These are phyloP conservation scores for Pseudogymnoascus sp. DNA, from an alignment of 2,329 filamentous ascomycete species.

Conservation along the genomic window DNA sequence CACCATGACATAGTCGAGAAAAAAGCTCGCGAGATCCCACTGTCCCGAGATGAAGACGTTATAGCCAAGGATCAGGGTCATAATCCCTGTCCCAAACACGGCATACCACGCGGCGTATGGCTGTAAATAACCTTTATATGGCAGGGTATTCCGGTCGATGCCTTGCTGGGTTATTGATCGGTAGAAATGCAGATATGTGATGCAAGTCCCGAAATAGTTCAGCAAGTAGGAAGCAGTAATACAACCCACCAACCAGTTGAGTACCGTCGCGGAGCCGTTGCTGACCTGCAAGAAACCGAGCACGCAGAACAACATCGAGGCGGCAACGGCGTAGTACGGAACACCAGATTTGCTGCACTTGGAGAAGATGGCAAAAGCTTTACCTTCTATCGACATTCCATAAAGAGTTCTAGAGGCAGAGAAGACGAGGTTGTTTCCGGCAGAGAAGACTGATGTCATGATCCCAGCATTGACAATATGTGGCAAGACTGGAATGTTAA, in stretches of 20 bases:
- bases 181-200: slow-evolving; percentile 65
- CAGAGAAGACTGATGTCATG: slow-evolving; percentile 57
- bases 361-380: slow-evolving; percentile 54
- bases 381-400: slow-evolving; percentile 56
- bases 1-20: slow-evolving; percentile 64
- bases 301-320: slow-evolving; percentile 58
- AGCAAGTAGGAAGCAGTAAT: slow-evolving; percentile 68
- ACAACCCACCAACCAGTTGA: slow-evolving; percentile 40
- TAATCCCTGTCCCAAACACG: slow-evolving; percentile 53
- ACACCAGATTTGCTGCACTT: slow-evolving; percentile 54
- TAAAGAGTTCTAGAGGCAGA: slow-evolving; percentile 62
- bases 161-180: slow-evolving; percentile 62
- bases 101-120: slow-evolving; percentile 63
- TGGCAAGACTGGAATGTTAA: slow-evolving; percentile 56
- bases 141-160: slow-evolving; percentile 56
- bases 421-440: slow-evolving; percentile 54
- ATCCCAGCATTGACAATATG: slow-evolving; percentile 62
- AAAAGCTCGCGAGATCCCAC: slow-evolving; percentile 62
- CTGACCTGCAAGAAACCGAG: slow-evolving; percentile 62
- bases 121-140: slow-evolving; percentile 60
- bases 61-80: slow-evolving; percentile 70
- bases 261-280: slow-evolving; percentile 36
- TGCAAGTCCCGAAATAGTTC: slow-evolving; percentile 61
- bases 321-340: slow-evolving; percentile 54
- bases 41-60: slow-evolving; percentile 61